Percentiles rank a stretch among this genome's conserved stretches.
Conservation (phyloP, 768 basidiomycete species). For the Hirschioporus abietinus region DNA sequence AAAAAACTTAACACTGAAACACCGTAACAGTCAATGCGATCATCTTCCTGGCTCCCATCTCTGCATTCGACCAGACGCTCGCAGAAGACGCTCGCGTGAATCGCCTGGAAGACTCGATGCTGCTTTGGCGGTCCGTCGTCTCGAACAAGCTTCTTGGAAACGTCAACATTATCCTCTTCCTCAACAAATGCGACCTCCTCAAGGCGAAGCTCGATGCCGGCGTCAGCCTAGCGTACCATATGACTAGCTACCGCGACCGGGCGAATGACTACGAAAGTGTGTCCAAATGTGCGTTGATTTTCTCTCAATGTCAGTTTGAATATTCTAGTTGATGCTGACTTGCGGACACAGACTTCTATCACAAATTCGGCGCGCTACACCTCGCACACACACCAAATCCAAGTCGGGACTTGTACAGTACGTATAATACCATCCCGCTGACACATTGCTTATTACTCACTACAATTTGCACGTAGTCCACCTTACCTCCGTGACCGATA, state of each 20-base stretch:
- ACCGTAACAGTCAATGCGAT: constrained; percentile 65
- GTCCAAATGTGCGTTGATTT: constrained; percentile 54
- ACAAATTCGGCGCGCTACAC: constrained; percentile 68
- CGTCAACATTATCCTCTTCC: constrained; percentile 75
- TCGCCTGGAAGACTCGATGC: constrained; percentile 72
- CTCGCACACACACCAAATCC: constrained; percentile 64
- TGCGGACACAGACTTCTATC: constrained; percentile 53
- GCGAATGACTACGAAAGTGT: constrained; percentile 77
- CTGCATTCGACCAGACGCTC: constrained; percentile 81
- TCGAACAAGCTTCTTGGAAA: constrained; percentile 67
- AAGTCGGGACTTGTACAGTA: constrained; percentile 68
- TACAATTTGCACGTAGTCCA: constrained; percentile 46
- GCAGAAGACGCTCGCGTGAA: constrained; percentile 74
- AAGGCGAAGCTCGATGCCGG: constrained; percentile 77
- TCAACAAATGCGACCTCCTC: constrained; percentile 78
- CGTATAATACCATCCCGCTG: constrained; percentile 18
- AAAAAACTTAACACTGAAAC: constrained; percentile 7
- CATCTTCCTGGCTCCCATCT: constrained; percentile 85
- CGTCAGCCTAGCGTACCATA: constrained; percentile 62
- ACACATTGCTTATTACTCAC: not conserved
- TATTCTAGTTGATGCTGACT: constrained; percentile 3
- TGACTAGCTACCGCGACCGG: constrained; percentile 66
- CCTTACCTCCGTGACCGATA: constrained; percentile 79
- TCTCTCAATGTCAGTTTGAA: not conserved
- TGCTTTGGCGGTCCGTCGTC: constrained; percentile 68